Conservation (phyloP, 441 rosid genomes). For the Euphorbia celastroides region DNA sequence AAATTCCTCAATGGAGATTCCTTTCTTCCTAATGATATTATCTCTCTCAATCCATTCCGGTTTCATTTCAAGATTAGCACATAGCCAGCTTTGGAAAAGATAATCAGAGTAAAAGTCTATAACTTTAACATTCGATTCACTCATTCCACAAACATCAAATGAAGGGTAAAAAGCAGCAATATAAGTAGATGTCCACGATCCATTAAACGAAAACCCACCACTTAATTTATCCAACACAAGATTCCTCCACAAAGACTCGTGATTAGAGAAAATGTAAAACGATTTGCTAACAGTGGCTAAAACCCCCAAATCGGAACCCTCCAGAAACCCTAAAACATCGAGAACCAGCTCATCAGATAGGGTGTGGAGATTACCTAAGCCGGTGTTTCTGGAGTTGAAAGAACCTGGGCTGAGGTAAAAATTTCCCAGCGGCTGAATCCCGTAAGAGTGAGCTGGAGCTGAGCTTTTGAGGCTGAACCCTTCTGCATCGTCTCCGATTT, state of each 20-base stretch:
- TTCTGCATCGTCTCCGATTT: conserved; percentile 26
- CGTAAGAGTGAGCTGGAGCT: conserved; percentile 47
- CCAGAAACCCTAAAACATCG: conserved; percentile 68
- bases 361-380: conserved; percentile 67
- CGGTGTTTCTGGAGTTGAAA: conserved; percentile 65
- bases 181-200: conserved; percentile 80
- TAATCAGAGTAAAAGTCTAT: conserved; percentile 86
- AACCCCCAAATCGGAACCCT: conserved; percentile 52
- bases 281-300: conserved; percentile 71
- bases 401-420: conserved; percentile 51
- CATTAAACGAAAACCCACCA: conserved; percentile 54
- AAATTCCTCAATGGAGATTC: conserved; percentile 71
- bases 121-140: conserved; percentile 38
- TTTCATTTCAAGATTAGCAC: conserved; percentile 97
- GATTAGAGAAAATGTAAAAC: conserved; percentile 62
- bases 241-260: conserved; percentile 87
- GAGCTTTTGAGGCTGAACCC: conserved; percentile 67
- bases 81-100: conserved; percentile 91
- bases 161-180: conserved; percentile 42
- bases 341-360: conserved; percentile 78
- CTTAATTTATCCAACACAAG: conserved; percentile 60
- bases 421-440: conserved; percentile 92
- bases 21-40: conserved; percentile 61
- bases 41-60: conserved; percentile 90
- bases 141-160: conserved; percentile 18